Percentiles rank a stretch among this genome's conserved stretches.
phyloP scores from a whole-genome alignment of 176 grass and related monocot genomes.

The Chrysopogon serrulatus region DNA sequence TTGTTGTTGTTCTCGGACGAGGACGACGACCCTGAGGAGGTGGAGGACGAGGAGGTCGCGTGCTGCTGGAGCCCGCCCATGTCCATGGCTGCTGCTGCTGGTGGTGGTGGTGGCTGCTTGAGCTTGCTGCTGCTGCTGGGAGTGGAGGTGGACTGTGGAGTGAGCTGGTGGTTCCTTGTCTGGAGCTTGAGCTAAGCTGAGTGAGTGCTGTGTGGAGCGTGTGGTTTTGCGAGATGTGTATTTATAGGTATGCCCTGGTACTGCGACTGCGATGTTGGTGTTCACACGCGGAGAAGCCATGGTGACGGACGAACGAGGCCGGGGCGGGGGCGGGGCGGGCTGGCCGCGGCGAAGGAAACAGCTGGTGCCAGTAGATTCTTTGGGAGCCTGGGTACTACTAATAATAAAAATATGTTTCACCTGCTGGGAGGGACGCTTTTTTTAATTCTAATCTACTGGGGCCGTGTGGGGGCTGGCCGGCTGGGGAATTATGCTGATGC shows the following conservation, averaged over 20 bases:
- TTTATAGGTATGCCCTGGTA: constrained; percentile 29
- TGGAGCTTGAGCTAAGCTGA: neutral
- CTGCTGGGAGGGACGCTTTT: neutral
- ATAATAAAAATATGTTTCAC: constrained; percentile 23
- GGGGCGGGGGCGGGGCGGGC: neutral
- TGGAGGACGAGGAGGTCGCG: constrained; percentile 8
- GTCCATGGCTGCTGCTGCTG: constrained; percentile 6
- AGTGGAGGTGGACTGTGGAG: neutral
- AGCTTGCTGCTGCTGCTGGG: neutral
- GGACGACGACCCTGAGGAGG: constrained; percentile 4
- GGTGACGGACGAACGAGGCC: neutral
- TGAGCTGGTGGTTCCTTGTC: neutral
- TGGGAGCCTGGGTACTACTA: neutral
- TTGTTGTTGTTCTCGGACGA: neutral
- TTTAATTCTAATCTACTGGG: neutral
- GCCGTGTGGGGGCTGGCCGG: neutral
- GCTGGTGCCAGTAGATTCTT: neutral
- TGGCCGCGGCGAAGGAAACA: neutral
- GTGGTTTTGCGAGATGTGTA: neutral
- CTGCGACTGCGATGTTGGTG: neutral
- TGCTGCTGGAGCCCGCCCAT: neutral
- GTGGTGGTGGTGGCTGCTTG: neutral
- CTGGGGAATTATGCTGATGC: neutral
- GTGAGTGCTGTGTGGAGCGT: neutral
- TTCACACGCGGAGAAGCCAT: constrained; percentile 14